Percentiles rank a stretch among this genome's conserved stretches.
These are phyloP conservation scores for Neonectria ditissima DNA, from an alignment of 2,329 filamentous ascomycete species.

Conservation along the genomic window DNA sequence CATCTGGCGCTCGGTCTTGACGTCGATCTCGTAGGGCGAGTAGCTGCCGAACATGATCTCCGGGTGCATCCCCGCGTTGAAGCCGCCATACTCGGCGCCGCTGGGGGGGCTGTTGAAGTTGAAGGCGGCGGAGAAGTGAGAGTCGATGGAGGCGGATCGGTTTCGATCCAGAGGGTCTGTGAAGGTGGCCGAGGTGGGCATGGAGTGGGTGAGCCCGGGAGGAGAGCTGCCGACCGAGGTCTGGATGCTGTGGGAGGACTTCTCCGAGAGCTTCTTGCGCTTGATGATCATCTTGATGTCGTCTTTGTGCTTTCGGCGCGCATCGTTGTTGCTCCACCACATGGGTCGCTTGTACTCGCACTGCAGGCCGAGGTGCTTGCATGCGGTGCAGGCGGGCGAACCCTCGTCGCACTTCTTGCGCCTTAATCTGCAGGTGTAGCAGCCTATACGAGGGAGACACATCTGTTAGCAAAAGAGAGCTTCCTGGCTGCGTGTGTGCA, in stretches of 20 bases:
- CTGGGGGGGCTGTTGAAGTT: constrained; percentile 75
- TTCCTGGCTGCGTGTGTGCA: constrained; percentile 25
- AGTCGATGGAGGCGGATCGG: constrained; percentile 83
- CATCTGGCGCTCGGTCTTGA: constrained; percentile 95
- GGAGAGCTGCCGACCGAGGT: constrained; percentile 72
- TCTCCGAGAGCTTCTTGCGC: constrained; percentile 93
- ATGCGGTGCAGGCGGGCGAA: constrained; percentile 71
- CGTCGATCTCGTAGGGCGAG: constrained; percentile 91
- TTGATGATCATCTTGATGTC: constrained; percentile 98
- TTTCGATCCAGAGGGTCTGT: constrained; percentile 80
- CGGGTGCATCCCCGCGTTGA: constrained; percentile 71
- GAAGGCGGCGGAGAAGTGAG: constrained; percentile 79
- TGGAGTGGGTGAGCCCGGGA: constrained; percentile 82
- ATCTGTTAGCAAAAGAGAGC: constrained; percentile 45
- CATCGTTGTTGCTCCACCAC: constrained; percentile 97
- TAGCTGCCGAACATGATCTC: constrained; percentile 70
- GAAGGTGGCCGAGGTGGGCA: constrained; percentile 83
- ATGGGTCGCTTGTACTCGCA: constrained; percentile 97
- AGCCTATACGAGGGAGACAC: constrained; percentile 58
- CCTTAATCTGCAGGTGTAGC: constrained; percentile 75
- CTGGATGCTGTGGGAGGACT: constrained; percentile 71
- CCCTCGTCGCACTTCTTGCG: constrained; percentile 79
- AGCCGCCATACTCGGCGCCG: constrained; percentile 68
- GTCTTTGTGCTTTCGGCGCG: constrained; percentile 88
- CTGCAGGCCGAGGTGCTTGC: constrained; percentile 80